Evolutionary conservation across 1,284 basidiomycete species (phyloP).

Genomic region (Entoloma clypeatum): DNA sequence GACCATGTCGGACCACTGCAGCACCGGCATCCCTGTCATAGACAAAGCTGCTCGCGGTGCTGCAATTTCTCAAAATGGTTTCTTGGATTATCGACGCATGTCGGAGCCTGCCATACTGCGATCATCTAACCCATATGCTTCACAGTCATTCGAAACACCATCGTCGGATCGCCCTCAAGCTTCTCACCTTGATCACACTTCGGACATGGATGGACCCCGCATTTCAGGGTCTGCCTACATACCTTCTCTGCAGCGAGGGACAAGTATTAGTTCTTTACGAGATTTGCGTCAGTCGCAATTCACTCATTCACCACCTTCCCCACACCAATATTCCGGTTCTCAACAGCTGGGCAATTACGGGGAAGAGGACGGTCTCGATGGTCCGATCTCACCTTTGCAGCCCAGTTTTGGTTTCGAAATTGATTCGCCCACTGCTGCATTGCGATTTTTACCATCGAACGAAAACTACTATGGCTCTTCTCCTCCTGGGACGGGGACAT

Average conservation of each 20-base stretch:
- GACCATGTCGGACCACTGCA: too few relatives aligned
- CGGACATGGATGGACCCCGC: constrained; percentile 23
- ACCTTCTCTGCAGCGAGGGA: constrained; percentile 37
- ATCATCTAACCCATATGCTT: constrained; percentile 30
- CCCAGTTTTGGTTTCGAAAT: constrained; percentile 40
- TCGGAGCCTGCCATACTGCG: constrained; percentile 52
- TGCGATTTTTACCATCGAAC: constrained; percentile 40
- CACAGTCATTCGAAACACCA: constrained; percentile 24
- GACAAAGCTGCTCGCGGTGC: constrained; percentile 37
- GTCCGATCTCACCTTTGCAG: constrained; percentile 47
- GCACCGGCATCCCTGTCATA: too few relatives aligned
- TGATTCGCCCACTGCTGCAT: constrained; percentile 33
- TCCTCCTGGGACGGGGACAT: constrained; percentile 54
- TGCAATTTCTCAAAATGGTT: constrained; percentile 23
- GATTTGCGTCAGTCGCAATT: constrained; percentile 35
- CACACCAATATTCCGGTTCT: constrained; percentile 27
- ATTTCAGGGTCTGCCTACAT: constrained; percentile 32
- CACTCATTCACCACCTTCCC: constrained; percentile 25
- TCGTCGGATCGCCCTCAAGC: constrained; percentile 23
- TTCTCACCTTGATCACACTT: constrained; percentile 27
- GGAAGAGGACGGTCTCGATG: constrained; percentile 33
- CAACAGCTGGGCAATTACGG: constrained; percentile 28
- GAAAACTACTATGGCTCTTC: constrained; percentile 52
- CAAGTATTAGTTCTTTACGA: constrained; percentile 38
- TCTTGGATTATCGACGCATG: constrained; percentile 57